Conservation (phyloP, 208 protist species). For the Acanthamoeba culbertsoni region DNA sequence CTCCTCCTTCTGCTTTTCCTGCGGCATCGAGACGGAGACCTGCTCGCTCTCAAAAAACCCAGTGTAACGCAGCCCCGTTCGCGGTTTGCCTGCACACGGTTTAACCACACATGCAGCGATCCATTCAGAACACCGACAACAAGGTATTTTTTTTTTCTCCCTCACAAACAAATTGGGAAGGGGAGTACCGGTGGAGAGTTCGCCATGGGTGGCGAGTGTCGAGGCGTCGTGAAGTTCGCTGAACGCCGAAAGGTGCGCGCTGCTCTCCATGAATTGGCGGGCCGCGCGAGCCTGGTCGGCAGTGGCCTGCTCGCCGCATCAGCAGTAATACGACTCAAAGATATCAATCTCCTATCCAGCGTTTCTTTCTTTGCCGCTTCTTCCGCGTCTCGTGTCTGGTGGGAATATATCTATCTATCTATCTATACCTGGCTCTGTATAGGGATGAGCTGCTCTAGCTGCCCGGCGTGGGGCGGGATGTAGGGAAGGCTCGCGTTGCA, state of each 20-base stretch:
- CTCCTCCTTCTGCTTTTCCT: too few relatives aligned
- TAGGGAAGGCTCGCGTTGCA: constrained; percentile 34
- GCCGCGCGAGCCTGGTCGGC: constrained; percentile 4
- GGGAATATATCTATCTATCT: not conserved
- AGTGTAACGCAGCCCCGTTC: not conserved
- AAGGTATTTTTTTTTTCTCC: not conserved
- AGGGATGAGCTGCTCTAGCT: constrained; percentile 56
- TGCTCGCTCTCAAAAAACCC: not conserved
- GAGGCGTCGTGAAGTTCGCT: not conserved
- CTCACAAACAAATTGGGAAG: not conserved
- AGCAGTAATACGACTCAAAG: not conserved
- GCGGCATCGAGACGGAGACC: too few relatives aligned
- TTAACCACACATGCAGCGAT: not conserved
- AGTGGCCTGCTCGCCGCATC: not conserved
- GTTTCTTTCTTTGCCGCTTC: too few relatives aligned
- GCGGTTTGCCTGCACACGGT: not conserved
- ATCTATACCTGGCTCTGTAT: constrained; percentile 44
- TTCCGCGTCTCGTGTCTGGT: too few relatives aligned
- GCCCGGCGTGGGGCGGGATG: constrained; percentile 40
- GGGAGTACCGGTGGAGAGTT: not conserved
- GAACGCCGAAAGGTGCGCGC: not conserved
- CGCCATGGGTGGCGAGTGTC: not conserved
- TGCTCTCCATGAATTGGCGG: not conserved
- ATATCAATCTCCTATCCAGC: too few relatives aligned
- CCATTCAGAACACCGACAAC: not conserved